Conservation (phyloP, 805 yeast genomes). For the Sugiyamaella americana region DNA sequence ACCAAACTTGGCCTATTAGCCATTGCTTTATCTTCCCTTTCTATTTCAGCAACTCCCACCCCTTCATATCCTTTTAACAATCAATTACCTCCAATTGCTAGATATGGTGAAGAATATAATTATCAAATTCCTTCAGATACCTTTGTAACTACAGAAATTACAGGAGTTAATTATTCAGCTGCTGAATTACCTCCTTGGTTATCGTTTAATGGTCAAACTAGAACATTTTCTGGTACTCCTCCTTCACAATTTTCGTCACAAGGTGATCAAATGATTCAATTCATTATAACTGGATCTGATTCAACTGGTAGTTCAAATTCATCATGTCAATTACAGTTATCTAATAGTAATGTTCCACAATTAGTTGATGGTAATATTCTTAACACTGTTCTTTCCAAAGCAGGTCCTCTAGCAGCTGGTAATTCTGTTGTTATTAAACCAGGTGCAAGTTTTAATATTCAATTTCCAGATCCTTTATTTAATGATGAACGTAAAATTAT, state of each 20-base stretch:
- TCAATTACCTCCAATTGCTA: conserved; percentile 85
- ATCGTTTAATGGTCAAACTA: conserved; percentile 52
- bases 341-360: conserved; percentile 50
- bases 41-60: conserved; percentile 41
- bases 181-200: conserved; percentile 72
- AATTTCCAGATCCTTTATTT: conserved; percentile 62
- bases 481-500: conserved; percentile 44
- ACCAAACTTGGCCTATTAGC: background rate
- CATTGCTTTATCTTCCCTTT: conserved; percentile 12
- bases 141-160: conserved; percentile 40
- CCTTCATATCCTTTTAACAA: conserved; percentile 71
- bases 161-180: conserved; percentile 49
- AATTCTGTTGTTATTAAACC: conserved; percentile 70
- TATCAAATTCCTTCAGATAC: conserved; percentile 71
- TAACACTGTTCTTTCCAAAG: conserved; percentile 48
- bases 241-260: conserved; percentile 18
- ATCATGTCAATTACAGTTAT: conserved; percentile 56
- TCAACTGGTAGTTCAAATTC: conserved; percentile 41
- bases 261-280: conserved; percentile 43
- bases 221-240: conserved; percentile 66
- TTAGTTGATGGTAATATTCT: conserved; percentile 40
- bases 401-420: conserved; percentile 72
- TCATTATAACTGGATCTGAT: conserved; percentile 63
- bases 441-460: conserved; percentile 56
- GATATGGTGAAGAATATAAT: conserved; percentile 52